Evolutionary conservation across 305 asterid genomes (phyloP).

Genomic region (Fraxinus angustifolia): DNA sequence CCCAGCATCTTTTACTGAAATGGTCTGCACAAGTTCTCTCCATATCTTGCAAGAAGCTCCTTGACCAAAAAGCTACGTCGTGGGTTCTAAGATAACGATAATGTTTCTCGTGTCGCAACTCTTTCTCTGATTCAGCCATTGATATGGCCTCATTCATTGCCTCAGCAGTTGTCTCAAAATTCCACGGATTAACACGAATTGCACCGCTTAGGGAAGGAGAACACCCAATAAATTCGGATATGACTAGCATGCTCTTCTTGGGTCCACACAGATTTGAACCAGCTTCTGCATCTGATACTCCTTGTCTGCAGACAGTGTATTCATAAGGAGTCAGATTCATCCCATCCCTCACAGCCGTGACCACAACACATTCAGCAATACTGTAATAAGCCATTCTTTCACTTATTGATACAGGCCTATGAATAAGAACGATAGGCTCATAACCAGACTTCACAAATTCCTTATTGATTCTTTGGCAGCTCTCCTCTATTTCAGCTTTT

Average conservation of each 20-base stretch:
- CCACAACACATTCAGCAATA: slow-evolving; percentile 91
- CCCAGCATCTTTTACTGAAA: slow-evolving; percentile 86
- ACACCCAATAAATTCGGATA: slow-evolving; percentile 89
- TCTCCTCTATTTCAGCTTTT: slow-evolving; percentile 70
- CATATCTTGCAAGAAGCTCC: slow-evolving; percentile 89
- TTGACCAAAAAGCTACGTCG: slow-evolving; percentile 82
- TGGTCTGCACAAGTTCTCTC: slow-evolving; percentile 92
- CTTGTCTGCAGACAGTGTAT: slow-evolving; percentile 84
- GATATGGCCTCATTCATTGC: slow-evolving; percentile 87
- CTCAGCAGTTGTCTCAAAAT: slow-evolving; percentile 84
- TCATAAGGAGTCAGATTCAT: slow-evolving; percentile 93
- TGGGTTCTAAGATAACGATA: slow-evolving; percentile 84
- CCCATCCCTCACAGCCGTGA: slow-evolving; percentile 94
- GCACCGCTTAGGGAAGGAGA: slow-evolving; percentile 95
- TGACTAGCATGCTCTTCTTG: slow-evolving; percentile 85
- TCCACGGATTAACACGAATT: slow-evolving; percentile 90
- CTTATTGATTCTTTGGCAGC: slow-evolving; percentile 60
- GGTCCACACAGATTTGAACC: slow-evolving; percentile 56
- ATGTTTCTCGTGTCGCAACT: slow-evolving; percentile 85
- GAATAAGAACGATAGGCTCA: slow-evolving; percentile 63
- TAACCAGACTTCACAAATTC: slow-evolving; percentile 78
- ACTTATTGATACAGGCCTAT: slow-evolving; percentile 54
- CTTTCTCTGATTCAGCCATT: slow-evolving; percentile 73
- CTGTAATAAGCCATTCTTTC: slow-evolving; percentile 88
- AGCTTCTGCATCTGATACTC: slow-evolving; percentile 53